phyloP scores from a whole-genome alignment of 2,329 filamentous ascomycete species.

The Cladosporium oxysporum region DNA sequence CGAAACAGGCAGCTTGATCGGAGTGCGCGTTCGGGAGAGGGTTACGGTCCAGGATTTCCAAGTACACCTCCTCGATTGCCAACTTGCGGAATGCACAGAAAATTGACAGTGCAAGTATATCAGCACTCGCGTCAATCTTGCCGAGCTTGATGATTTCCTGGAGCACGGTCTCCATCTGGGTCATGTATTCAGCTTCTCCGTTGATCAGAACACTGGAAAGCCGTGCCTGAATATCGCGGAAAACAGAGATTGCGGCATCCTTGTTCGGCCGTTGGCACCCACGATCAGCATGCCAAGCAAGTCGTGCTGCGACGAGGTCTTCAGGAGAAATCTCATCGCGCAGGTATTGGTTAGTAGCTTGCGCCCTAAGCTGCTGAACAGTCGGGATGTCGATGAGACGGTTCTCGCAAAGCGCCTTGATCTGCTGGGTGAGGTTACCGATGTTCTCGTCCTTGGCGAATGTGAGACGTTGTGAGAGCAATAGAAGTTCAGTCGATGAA shows the following conservation, averaged over 20 bases:
- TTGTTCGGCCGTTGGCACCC: slow-evolving; percentile 40
- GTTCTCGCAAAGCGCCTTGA: slow-evolving; percentile 12
- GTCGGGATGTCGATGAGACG: slow-evolving; percentile 23
- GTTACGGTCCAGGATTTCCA: slow-evolving; percentile 63
- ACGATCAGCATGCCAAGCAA: slow-evolving; percentile 47
- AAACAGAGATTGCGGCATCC: slow-evolving; percentile 40
- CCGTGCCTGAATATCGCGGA: slow-evolving; percentile 37
- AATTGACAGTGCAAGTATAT: slow-evolving; percentile 58
- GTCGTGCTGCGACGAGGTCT: slow-evolving; percentile 41
- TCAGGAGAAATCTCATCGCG: slow-evolving; percentile 41
- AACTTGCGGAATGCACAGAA: slow-evolving; percentile 59
- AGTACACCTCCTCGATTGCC: slow-evolving; percentile 63
- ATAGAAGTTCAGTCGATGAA: slow-evolving; percentile 45
- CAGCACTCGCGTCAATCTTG: slow-evolving; percentile 38
- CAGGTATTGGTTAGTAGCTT: slow-evolving; percentile 44
- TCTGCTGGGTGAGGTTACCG: neutral
- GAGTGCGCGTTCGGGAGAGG: slow-evolving; percentile 62
- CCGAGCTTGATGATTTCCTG: slow-evolving; percentile 20
- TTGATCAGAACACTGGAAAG: slow-evolving; percentile 25
- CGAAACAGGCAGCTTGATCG: slow-evolving; percentile 65
- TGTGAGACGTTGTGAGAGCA: slow-evolving; percentile 40
- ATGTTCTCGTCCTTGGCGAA: slow-evolving; percentile 18
- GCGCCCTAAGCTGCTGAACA: slow-evolving; percentile 21
- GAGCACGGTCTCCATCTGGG: slow-evolving; percentile 21
- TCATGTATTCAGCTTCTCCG: slow-evolving; percentile 20